These are phyloP conservation scores for Plectosphaerella sp. DNA, from an alignment of 2,329 filamentous ascomycete species.

Conservation along the genomic window DNA sequence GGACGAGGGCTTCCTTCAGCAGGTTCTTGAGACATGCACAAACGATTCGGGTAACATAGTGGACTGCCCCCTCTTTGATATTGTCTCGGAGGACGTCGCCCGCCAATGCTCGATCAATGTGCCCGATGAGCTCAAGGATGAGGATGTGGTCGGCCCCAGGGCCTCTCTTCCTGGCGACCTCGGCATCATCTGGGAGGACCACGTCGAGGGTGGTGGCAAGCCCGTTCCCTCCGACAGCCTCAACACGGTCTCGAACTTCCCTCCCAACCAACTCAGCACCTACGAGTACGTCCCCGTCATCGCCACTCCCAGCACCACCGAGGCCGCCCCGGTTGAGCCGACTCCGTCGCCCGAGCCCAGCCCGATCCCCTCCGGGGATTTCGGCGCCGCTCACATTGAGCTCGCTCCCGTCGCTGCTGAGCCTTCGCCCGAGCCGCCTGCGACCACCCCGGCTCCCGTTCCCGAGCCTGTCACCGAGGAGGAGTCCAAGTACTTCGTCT, in stretches of 20 bases:
- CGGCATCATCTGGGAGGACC: slow-evolving; percentile 30
- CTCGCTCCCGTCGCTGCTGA: background rate
- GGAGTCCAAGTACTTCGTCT: slow-evolving; percentile 31
- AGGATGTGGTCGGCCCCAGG: slow-evolving; percentile 55
- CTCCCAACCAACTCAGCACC: background rate
- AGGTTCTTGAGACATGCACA: slow-evolving; percentile 72
- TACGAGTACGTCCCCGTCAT: background rate
- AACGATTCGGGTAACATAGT: slow-evolving; percentile 62
- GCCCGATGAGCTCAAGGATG: slow-evolving; percentile 48
- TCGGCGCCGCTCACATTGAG: background rate
- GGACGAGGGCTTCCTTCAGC: slow-evolving; percentile 63
- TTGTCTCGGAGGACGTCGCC: slow-evolving; percentile 57
- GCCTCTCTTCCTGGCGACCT: slow-evolving; percentile 63
- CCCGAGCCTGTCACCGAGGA: slow-evolving; percentile 23
- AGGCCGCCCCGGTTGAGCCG: background rate
- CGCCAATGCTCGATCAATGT: slow-evolving; percentile 59
- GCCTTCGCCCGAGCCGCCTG: background rate
- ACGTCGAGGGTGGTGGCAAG: slow-evolving; percentile 9
- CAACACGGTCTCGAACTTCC: background rate
- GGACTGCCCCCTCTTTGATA: slow-evolving; percentile 72
- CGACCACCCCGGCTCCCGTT: slow-evolving; percentile 21
- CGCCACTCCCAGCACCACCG: background rate
- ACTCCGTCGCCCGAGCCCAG: background rate
- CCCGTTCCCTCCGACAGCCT: background rate
- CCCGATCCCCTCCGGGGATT: background rate